Conservation (phyloP, 2,329 filamentous ascomycete species). For the Boeremia exigua region DNA sequence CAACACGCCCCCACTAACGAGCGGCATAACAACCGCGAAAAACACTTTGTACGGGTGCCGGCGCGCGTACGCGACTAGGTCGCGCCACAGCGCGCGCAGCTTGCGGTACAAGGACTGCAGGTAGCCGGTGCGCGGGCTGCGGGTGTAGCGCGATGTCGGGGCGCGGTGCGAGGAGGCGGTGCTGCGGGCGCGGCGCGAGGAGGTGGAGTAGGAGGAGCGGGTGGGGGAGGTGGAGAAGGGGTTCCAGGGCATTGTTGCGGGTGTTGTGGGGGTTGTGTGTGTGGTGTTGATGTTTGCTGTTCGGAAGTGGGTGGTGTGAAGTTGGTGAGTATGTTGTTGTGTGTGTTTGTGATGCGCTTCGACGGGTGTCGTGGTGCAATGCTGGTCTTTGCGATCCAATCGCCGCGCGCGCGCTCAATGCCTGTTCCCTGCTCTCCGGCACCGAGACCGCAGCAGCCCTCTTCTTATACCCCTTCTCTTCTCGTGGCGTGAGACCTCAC, state of each 20-base stretch:
- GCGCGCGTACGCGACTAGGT: constrained; percentile 81
- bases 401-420: no score
- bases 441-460: no score
- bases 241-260: constrained; percentile 47
- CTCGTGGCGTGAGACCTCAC: no score
- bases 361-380: no score
- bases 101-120: constrained; percentile 74
- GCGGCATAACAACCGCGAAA: constrained; percentile 85
- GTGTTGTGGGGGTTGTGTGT: background rate
- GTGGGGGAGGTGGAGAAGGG: constrained; percentile 33
- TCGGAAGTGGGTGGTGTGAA: background rate
- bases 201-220: constrained; percentile 28
- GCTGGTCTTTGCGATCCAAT: no score
- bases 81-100: constrained; percentile 78
- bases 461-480: no score
- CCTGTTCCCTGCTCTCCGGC: no score
- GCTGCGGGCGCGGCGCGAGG: constrained; percentile 33
- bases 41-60: constrained; percentile 87
- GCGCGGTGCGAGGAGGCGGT: constrained; percentile 50
- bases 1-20: constrained; percentile 83
- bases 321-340: no score
- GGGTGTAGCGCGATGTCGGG: constrained; percentile 77
- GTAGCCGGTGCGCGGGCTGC: constrained; percentile 78
- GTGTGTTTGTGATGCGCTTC: no score
- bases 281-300: background rate